Evolutionary conservation across 2,329 filamentous ascomycete genomes (phyloP), one percentile per base, ranked within the genome.

Genomic region (Pyrenochaeta sp.): DNA sequence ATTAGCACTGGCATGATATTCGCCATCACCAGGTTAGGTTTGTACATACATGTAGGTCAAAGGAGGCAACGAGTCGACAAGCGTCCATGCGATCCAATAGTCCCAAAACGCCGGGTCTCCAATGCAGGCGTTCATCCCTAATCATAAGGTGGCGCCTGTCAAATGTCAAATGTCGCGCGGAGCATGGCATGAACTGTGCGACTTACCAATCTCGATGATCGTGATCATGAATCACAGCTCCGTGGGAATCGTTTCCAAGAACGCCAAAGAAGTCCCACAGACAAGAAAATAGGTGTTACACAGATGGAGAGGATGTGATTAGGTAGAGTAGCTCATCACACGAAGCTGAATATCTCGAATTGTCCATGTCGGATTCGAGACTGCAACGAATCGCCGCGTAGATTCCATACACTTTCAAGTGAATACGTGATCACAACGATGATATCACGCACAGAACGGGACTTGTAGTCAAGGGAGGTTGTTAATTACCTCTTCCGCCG

Each of bases 401-500:
- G 12, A 11, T 42, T 7, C 11, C 20, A 23, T 23, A 11, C 36
- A 15, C n/a, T n/a, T n/a, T 14, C 17, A 9, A 44, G 33, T 42
- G 18, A n/a, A 20, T 17, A 7, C 33, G 23, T 45, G 15, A 21
- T 15, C 11, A 43, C 27, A 17, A 17, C 15, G 42, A 5, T 12
- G 4, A 31, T 12, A 12, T 15, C 18, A 32, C 12, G 31, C 32
- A 37, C 10, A 12, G 18, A 11, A 6, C n/a, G 7, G 12, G 11
- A 17, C 12, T 18, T 14, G 41, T 18, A 17, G 36, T 27, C n/a
- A 29, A 30, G n/a, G 11, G 7, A 29, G 14, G n/a, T 6, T 29
- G 32, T 58, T 33, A 63, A 29, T 54, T 52, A 51, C 54, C 58
- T 17, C 58, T 51, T 17, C 49, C 52, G 20, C 50, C 50, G 12